Conservation (phyloP, 495 filamentous ascomycete genomes). For the Trichoderma orchidacearum region DNA sequence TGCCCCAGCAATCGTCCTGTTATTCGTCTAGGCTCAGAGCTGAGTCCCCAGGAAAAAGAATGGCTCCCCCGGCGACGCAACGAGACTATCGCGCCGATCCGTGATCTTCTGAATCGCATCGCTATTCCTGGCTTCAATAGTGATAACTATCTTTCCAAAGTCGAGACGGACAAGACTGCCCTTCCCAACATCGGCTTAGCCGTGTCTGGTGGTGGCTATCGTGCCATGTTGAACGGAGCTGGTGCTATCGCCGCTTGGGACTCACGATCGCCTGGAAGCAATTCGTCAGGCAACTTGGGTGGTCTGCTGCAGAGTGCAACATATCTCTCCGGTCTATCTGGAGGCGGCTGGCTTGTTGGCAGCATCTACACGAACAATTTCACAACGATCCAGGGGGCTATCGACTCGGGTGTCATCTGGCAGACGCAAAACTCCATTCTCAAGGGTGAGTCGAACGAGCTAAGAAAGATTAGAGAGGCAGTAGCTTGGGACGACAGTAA, state of each 20-base stretch:
- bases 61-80: constrained; percentile 46
- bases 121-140: constrained; percentile 70
- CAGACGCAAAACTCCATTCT: constrained; percentile 69
- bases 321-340: constrained; percentile 74
- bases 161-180: constrained; percentile 35
- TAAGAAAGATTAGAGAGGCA: constrained; percentile 11
- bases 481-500: no score
- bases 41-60: constrained; percentile 53
- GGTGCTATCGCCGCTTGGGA: constrained; percentile 81
- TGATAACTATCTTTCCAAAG: constrained; percentile 45
- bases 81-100: constrained; percentile 53
- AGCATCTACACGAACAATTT: constrained; percentile 87
- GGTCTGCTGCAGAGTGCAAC: constrained; percentile 76
- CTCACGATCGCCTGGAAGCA: constrained; percentile 53
- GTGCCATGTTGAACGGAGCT: constrained; percentile 80
- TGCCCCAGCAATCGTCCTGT: constrained; percentile 36
- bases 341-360: constrained; percentile 79
- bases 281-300: constrained; percentile 56
- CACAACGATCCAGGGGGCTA: constrained; percentile 49
- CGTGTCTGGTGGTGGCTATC: constrained; percentile 60
- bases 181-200: constrained; percentile 55
- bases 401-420: constrained; percentile 48
- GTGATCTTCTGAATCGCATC: constrained; percentile 55
- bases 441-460: constrained; percentile 12
- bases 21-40: constrained; percentile 33